Evolutionary conservation across 208 protist species (phyloP).

Genomic region (Crithidia fasciculata): DNA sequence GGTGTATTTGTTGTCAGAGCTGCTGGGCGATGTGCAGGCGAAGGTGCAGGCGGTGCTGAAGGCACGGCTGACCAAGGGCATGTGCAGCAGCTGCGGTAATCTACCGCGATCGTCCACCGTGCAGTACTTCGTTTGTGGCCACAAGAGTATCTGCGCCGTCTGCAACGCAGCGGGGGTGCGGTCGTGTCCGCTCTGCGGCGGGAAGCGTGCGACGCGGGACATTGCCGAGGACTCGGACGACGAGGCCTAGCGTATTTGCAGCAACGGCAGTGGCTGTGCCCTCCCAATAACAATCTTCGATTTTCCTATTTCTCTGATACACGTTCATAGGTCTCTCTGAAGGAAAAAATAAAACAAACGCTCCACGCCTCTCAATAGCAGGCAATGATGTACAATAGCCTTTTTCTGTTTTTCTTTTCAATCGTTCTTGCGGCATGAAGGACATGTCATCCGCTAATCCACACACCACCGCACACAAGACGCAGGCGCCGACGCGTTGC

Average conservation of each 20-base stretch:
- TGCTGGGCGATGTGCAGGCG: slow-evolving; percentile 36
- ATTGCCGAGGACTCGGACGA: neutral
- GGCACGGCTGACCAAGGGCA: slow-evolving; percentile 46
- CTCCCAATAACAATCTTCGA: too few relatives aligned
- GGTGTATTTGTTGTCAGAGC: slow-evolving; percentile 53
- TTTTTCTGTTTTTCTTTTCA: too few relatives aligned
- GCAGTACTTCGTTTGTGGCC: slow-evolving; percentile 41
- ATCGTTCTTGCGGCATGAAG: too few relatives aligned
- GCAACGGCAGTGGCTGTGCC: neutral
- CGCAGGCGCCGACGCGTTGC: too few relatives aligned
- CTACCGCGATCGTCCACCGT: neutral
- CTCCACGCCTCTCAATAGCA: too few relatives aligned
- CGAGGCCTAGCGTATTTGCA: too few relatives aligned
- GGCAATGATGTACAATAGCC: too few relatives aligned
- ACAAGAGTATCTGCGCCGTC: slow-evolving; percentile 44
- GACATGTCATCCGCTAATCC: too few relatives aligned
- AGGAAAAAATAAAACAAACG: too few relatives aligned
- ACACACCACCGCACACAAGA: too few relatives aligned
- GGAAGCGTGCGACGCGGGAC: neutral
- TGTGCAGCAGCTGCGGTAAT: slow-evolving; percentile 44
- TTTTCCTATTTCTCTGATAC: too few relatives aligned
- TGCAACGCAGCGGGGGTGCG: slow-evolving; percentile 32
- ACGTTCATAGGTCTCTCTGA: too few relatives aligned
- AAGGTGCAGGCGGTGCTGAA: slow-evolving; percentile 47
- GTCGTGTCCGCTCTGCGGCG: slow-evolving; percentile 68